Conservation (phyloP, 2,329 filamentous ascomycete species). For the Thielaviopsis ethacetica region DNA sequence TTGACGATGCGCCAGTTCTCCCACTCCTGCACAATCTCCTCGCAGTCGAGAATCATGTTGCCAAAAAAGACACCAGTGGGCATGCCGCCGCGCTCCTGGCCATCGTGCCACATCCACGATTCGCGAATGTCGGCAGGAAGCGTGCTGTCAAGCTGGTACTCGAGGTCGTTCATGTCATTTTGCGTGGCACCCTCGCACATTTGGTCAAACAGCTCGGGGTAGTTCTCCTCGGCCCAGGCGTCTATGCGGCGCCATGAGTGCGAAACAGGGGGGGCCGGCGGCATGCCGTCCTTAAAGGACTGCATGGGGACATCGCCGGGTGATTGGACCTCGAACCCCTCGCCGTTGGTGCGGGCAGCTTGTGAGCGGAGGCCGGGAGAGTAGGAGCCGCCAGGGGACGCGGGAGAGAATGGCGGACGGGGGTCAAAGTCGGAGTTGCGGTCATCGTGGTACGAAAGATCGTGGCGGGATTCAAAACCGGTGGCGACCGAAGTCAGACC, state of each 20-base stretch:
- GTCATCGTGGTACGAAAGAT: constrained; percentile 54
- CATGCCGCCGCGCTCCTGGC: constrained; percentile 83
- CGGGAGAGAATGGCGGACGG: constrained; percentile 24
- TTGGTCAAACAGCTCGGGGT: constrained; percentile 86
- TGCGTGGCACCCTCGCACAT: constrained; percentile 78
- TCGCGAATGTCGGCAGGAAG: constrained; percentile 87
- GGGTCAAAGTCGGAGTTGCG: constrained; percentile 24
- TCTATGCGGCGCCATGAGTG: constrained; percentile 96
- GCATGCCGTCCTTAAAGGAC: constrained; percentile 78
- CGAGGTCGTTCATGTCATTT: constrained; percentile 93
- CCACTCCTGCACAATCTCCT: constrained; percentile 97
- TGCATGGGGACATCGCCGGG: constrained; percentile 90
- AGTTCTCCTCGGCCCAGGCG: constrained; percentile 84
- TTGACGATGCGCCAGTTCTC: constrained; percentile 91
- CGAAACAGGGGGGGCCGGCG: constrained; percentile 69
- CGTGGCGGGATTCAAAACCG: constrained; percentile 72
- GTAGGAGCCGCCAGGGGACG: constrained; percentile 56
- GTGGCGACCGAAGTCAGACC: constrained; percentile 77
- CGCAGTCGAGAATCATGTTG: constrained; percentile 90
- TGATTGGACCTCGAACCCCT: constrained; percentile 53
- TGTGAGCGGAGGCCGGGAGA: constrained; percentile 80
- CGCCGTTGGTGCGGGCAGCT: constrained; percentile 46
- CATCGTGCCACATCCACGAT: constrained; percentile 79
- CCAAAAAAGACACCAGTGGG: constrained; percentile 90
- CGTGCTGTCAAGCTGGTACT: constrained; percentile 89